phyloP scores from a whole-genome alignment of 257 asterid species.

The Euphrasia confusa region DNA sequence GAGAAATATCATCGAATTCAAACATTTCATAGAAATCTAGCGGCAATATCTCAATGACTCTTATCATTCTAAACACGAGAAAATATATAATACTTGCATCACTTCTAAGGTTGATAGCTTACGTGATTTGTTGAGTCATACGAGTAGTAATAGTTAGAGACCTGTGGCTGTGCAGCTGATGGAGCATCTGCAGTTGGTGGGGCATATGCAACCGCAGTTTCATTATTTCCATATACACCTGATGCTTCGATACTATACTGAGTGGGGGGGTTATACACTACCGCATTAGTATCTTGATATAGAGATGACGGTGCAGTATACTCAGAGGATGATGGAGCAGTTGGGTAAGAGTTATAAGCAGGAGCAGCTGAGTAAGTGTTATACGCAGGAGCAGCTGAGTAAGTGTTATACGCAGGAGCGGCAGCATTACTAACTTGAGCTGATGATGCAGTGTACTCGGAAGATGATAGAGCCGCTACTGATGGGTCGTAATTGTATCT shows the following conservation, averaged over 20 bases:
- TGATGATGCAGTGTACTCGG: background rate
- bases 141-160: background rate
- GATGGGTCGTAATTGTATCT: background rate
- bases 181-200: background rate
- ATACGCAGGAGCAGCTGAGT: conserved; percentile 7
- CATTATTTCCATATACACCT: background rate
- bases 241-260: background rate
- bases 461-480: background rate
- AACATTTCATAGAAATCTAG: too few relatives aligned
- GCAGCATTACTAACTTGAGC: background rate
- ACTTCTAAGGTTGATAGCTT: background rate
- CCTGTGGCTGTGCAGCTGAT: background rate
- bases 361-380: background rate
- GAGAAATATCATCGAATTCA: too few relatives aligned
- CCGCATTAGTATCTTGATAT: conserved; percentile 7
- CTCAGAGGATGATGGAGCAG: conserved; percentile 24
- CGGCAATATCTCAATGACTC: too few relatives aligned
- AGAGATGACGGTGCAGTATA: conserved; percentile 19
- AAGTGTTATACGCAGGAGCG: background rate
- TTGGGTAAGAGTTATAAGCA: background rate
- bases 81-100: background rate
- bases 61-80: background rate
- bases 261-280: background rate
- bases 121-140: background rate
- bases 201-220: background rate